Conservation (phyloP, 768 basidiomycete species). For the Leccinum barrowsii region DNA sequence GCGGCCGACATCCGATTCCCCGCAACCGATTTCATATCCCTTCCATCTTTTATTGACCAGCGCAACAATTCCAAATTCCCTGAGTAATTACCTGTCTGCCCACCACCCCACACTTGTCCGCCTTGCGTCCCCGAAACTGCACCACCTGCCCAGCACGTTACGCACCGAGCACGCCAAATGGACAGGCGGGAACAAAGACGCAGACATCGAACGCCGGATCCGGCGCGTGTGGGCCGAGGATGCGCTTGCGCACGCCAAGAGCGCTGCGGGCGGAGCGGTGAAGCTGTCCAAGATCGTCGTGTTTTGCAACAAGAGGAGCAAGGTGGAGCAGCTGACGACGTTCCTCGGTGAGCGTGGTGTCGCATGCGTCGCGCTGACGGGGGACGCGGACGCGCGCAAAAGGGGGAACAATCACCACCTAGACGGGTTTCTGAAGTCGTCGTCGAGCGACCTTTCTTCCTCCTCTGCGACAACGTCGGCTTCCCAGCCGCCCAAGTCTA, state of each 20-base stretch:
- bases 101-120: slow-evolving; percentile 63
- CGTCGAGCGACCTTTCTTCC: too few species aligned
- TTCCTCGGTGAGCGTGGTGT: slow-evolving; percentile 62
- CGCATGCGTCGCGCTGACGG: slow-evolving; percentile 62
- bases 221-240: slow-evolving; percentile 75
- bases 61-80: slow-evolving; percentile 82
- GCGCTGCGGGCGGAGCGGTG: slow-evolving; percentile 18
- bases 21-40: slow-evolving; percentile 47
- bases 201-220: slow-evolving; percentile 75
- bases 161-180: slow-evolving; percentile 70
- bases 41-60: slow-evolving; percentile 81
- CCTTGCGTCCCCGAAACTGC: slow-evolving; percentile 78
- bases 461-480: not conserved
- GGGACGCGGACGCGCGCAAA: slow-evolving; percentile 52
- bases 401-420: slow-evolving; percentile 74
- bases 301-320: slow-evolving; percentile 76
- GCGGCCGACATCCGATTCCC: slow-evolving; percentile 4
- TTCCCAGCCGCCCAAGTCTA: not conserved
- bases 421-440: slow-evolving; percentile 60
- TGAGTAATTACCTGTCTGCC: slow-evolving; percentile 58
- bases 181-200: slow-evolving; percentile 77
- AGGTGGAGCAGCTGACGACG: slow-evolving; percentile 57
- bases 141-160: slow-evolving; percentile 70
- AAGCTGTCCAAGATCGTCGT: slow-evolving; percentile 67
- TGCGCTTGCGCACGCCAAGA: slow-evolving; percentile 33